Evolutionary conservation across 2,329 filamentous ascomycete genomes (phyloP).

Genomic region (Pseudogymnoascus pannorum): DNA sequence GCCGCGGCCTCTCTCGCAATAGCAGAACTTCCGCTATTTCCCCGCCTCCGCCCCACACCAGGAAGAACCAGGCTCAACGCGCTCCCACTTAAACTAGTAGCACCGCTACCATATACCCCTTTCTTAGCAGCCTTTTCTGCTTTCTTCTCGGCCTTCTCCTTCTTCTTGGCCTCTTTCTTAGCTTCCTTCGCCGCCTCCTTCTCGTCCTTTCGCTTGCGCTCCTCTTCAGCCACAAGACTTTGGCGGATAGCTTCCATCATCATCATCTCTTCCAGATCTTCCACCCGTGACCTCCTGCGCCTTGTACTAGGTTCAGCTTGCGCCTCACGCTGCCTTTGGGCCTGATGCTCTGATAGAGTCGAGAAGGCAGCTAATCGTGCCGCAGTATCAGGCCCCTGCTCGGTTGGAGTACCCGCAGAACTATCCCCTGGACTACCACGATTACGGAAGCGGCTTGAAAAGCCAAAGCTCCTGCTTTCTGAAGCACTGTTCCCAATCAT

Average conservation of each 20-base stretch:
- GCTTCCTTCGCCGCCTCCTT: slow-evolving; percentile 75
- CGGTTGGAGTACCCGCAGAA: slow-evolving; percentile 26
- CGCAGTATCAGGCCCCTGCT: slow-evolving; percentile 15
- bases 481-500: slow-evolving; percentile 57
- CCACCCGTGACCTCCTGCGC: slow-evolving; percentile 55
- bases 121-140: slow-evolving; percentile 60
- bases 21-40: slow-evolving; percentile 53
- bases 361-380: slow-evolving; percentile 15
- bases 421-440: slow-evolving; percentile 26
- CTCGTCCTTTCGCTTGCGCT: slow-evolving; percentile 77
- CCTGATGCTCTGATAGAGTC: slow-evolving; percentile 8
- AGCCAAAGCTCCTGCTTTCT: slow-evolving; percentile 26
- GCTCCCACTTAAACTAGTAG: slow-evolving; percentile 56
- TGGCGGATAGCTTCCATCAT: slow-evolving; percentile 92
- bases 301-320: slow-evolving; percentile 24
- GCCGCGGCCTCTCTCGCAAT: slow-evolving; percentile 49
- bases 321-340: slow-evolving; percentile 12
- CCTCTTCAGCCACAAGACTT: slow-evolving; percentile 87
- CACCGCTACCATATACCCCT: slow-evolving; percentile 35
- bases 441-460: slow-evolving; percentile 25
- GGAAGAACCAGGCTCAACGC: slow-evolving; percentile 52
- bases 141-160: slow-evolving; percentile 52
- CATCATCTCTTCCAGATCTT: slow-evolving; percentile 96
- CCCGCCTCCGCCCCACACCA: slow-evolving; percentile 43
- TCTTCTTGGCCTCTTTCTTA: slow-evolving; percentile 79